Evolutionary conservation across 768 basidiomycete species (phyloP), one percentile per base, ranked within the genome.

Genomic region (Neoboletus magnificus): DNA sequence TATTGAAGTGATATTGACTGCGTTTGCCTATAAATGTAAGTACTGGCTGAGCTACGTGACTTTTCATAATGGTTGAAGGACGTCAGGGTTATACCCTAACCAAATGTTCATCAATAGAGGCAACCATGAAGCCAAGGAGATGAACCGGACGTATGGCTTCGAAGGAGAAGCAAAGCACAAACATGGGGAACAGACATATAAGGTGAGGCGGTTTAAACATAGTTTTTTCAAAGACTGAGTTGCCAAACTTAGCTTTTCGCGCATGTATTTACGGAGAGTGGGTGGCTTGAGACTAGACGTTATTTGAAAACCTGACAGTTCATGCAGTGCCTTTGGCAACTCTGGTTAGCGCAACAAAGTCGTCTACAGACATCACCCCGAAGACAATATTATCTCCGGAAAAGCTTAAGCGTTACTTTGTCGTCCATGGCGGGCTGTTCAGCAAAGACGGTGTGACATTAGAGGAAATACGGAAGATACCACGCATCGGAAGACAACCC

Each of bases 91-190:
- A 53, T 93, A 91, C 73, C 96, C 96, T 4, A 83, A 83, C 54
- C 83, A 78, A 55, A 91, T 98, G 79, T 96, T 82, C 71, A 83
- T 99, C 68, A 98, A 99, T 71, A 84, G 96, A 60, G 96, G 96
- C 18, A 98, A 98, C 74, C 96, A 98, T 66, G 93, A 96, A 74
- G 87, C 93, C 56, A 91, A 91, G 70, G 94, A 98, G 44, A 98
- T 99, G 97, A 99, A 99, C 73, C 77, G 87, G 47, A 83, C 86
- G 22, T 94, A 96, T 70, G 93, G 93, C 1, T 95, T 95, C 65
- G 93, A 96, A 71, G 94, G 95, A 39, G 97, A 99, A 76, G 89
- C 86, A 30, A 96, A 96, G 67, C 89, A 96, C 66, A 98, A 99
- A 70, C 93, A 96, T 62, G 94, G 94, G 29, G 94, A 97, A 66